Evolutionary conservation across 2,329 filamentous ascomycete species (phyloP).

Genomic region (Neopestalotiopsis clavispora): DNA sequence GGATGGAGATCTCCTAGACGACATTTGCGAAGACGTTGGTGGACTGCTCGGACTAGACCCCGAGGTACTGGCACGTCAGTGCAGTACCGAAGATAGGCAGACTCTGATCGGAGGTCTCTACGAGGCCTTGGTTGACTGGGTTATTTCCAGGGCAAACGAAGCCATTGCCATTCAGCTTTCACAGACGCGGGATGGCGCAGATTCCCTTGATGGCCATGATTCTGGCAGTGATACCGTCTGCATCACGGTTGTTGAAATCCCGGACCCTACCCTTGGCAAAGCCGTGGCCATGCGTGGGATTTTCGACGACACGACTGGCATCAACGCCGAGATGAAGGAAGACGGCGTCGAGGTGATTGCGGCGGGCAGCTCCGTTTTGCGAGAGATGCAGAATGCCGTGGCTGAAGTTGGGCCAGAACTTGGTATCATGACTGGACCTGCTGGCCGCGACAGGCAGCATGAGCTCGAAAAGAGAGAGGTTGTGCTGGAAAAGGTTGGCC

Average conservation of each 20-base stretch:
- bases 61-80: conserved; percentile 77
- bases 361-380: conserved; percentile 80
- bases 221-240: conserved; percentile 84
- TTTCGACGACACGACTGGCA: conserved; percentile 90
- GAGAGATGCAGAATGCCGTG: conserved; percentile 86
- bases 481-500: conserved; percentile 83
- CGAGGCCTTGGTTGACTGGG: conserved; percentile 93
- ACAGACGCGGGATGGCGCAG: conserved; percentile 67
- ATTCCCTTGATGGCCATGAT: conserved; percentile 71
- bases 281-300: conserved; percentile 87
- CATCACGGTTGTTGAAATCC: conserved; percentile 87
- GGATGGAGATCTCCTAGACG: conserved; percentile 83
- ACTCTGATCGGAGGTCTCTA: conserved; percentile 87
- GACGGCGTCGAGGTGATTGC: conserved; percentile 82
- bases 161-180: conserved; percentile 79
- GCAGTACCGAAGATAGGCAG: conserved; percentile 82
- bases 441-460: conserved; percentile 74
- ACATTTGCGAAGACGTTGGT: conserved; percentile 88
- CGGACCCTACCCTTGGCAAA: conserved; percentile 79
- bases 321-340: conserved; percentile 96
- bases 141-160: conserved; percentile 86
- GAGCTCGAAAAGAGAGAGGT: conserved; percentile 82
- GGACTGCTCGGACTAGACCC: conserved; percentile 86
- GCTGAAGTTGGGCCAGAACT: conserved; percentile 78
- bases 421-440: conserved; percentile 71